Percentiles rank a stretch among this genome's conserved stretches.
Conservation (phyloP, 1,284 basidiomycete species). For the Puccinia sorghi region DNA sequence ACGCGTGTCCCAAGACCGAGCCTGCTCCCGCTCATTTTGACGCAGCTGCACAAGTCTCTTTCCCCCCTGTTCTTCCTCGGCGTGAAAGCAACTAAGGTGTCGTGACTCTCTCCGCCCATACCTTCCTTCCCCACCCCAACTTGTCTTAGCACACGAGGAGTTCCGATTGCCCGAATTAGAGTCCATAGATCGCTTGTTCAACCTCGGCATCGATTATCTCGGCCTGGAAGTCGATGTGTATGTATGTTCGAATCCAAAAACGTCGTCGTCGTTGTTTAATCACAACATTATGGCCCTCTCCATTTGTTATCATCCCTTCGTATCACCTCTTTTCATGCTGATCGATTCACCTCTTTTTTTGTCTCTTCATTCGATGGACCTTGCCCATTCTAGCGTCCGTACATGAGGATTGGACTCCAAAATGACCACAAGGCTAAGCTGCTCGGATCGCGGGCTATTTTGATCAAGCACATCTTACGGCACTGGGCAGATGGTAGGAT, state of each 20-base stretch:
- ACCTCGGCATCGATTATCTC: conserved; percentile 36
- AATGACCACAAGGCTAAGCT: conserved; percentile 38
- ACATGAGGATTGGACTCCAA: conserved; percentile 33
- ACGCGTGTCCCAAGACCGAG: no score
- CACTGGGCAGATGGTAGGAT: conserved; percentile 43
- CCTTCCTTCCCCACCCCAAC: background rate
- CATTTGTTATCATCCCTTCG: background rate
- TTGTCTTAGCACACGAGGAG: conserved; percentile 44
- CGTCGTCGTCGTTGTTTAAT: no score
- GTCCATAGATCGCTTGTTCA: conserved; percentile 38
- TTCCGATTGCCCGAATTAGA: conserved; percentile 47
- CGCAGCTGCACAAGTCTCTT: no score
- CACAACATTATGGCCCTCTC: no score
- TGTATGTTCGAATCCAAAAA: conserved; percentile 22
- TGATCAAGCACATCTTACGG: conserved; percentile 40
- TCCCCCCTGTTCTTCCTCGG: background rate
- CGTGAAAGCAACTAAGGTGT: no score
- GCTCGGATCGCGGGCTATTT: conserved; percentile 32
- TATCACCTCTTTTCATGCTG: background rate
- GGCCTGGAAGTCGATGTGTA: conserved; percentile 27
- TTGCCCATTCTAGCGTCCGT: conserved; percentile 21
- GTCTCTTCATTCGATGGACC: no score
- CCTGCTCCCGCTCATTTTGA: no score
- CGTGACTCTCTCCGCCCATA: background rate
- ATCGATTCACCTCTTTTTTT: background rate